Base-by-base conservation (phyloP, 768 basidiomycete species). In the Podaxis pistillaris region DNA sequence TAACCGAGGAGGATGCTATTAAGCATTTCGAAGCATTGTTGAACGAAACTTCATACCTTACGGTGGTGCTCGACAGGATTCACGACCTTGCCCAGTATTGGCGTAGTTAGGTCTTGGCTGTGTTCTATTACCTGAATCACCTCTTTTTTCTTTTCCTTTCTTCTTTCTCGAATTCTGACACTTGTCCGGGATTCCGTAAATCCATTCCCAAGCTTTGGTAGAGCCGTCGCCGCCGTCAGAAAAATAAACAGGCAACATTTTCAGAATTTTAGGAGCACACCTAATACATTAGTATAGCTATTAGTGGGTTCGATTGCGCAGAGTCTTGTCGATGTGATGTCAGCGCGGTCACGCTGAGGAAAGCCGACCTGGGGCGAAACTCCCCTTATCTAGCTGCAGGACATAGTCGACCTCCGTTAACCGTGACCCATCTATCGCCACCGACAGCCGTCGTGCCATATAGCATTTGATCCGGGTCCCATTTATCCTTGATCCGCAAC, bases 1-100 rank as follows among this genome's bases (percentile, higher is more conserved):
- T 98, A 44, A 93, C 91, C 4, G 96, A 98, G 74, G 96, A 97
- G 74, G 93, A 97, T 72, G 96, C 97, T 2, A 95, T 98, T 75
- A 94, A 97, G 75, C 93, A 96, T 71, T 97, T 98, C 70, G 96
- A 98, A 76, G 84, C 88, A 6, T 72, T 98, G 54, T 76, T 99
- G 63, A 97, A 96, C 71, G 96, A 98, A 73, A 97, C 93, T 2
- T 94, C 91, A 28, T 96, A 97, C 73, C 85, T 98, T 65, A 92
- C 95, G 0, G 93, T 91, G 28, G 90, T 98, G 52, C 80, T 98
- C 66, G 97, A 98, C 75, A 83, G 92, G 68, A 94, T 98, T 68
- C 97, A 98, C 71, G 91, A 93, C 69, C 76, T 92, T 69, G 92
- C 92, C 30, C 93, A 93, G 72, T 94, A 93, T 73, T 93, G 91